Conservation (phyloP, 225 moss, liverwort and hornwort species). For the Antitrichia curtipendula region DNA sequence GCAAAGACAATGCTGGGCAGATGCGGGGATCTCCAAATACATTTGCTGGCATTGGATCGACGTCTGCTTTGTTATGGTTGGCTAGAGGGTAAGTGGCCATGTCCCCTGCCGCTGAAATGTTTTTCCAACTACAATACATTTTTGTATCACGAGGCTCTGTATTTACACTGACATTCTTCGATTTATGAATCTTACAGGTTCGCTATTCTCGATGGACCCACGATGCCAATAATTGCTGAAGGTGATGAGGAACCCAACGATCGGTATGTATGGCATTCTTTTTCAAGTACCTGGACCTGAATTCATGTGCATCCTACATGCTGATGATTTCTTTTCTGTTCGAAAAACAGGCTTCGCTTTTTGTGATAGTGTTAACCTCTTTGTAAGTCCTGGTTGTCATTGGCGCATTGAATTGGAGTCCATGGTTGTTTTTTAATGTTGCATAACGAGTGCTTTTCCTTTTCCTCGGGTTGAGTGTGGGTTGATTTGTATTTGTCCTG, state of each 20-base stretch:
- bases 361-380: not conserved
- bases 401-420: not conserved
- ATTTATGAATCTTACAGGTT: constrained; percentile 25
- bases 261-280: constrained; percentile 40
- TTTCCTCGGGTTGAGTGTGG: not conserved
- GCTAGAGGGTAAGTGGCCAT: constrained; percentile 55
- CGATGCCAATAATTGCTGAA: constrained; percentile 99
- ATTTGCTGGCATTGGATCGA: constrained; percentile 93
- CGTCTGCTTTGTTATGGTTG: constrained; percentile 86
- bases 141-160: not conserved
- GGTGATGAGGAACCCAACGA: constrained; percentile 97
- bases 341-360: not conserved
- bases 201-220: constrained; percentile 92
- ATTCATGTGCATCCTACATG: not conserved
- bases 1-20: constrained; percentile 88
- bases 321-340: not conserved
- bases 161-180: not conserved
- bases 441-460: not conserved
- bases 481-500: not conserved
- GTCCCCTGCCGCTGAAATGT: not conserved
- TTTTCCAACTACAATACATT: not conserved
- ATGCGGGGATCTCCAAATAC: constrained; percentile 90
- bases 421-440: not conserved
- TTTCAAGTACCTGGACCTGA: not conserved
- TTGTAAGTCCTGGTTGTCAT: not conserved